Base-by-base conservation (phyloP, 495 filamentous ascomycete species). In the Penicillium alfredii region DNA sequence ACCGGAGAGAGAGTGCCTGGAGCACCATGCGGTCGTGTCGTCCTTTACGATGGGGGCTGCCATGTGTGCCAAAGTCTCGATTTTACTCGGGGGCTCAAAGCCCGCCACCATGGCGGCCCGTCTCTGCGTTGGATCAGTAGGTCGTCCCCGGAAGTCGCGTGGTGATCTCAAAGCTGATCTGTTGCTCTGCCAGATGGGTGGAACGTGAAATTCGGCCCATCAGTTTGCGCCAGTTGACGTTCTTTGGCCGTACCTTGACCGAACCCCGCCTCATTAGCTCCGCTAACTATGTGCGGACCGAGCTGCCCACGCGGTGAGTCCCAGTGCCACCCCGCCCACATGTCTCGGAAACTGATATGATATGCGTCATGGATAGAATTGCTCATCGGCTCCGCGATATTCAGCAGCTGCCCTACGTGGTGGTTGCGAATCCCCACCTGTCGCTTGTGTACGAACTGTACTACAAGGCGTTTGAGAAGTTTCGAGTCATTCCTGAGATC, bases 311-410 rank as follows among this genome's bases (percentile, higher is more conserved):
- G n/a, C 76, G 87, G 85, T 82, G 59, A 40, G 66, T 56, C n/a
- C n/a, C n/a, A n/a, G n/a, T n/a, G n/a, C n/a, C n/a, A n/a, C n/a
- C n/a, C n/a, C n/a, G n/a, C n/a, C n/a, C n/a, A n/a, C n/a, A n/a
- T n/a, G n/a, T n/a, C n/a, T n/a, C n/a, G n/a, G n/a, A n/a, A n/a
- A n/a, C n/a, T n/a, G n/a, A n/a, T n/a, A n/a, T n/a, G n/a, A n/a
- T n/a, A n/a, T n/a, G n/a, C n/a, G n/a, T n/a, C n/a, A n/a, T 24
- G 12, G 16, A 30, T n/a, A 88, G 88, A 40, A 73, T 95, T 38
- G 84, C 90, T 16, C 93, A 99, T 51, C 83, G 92, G 10, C 81
- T 99, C 33, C 86, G 93, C 29, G 90, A 99, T 54, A 97, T 99
- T 73, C 93, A 99, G 64, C 88, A 83, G 38, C 68, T 99, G 27